Evolutionary conservation across 352 stramenopile genomes (phyloP).

Genomic region (Phytophthora hybrid): DNA sequence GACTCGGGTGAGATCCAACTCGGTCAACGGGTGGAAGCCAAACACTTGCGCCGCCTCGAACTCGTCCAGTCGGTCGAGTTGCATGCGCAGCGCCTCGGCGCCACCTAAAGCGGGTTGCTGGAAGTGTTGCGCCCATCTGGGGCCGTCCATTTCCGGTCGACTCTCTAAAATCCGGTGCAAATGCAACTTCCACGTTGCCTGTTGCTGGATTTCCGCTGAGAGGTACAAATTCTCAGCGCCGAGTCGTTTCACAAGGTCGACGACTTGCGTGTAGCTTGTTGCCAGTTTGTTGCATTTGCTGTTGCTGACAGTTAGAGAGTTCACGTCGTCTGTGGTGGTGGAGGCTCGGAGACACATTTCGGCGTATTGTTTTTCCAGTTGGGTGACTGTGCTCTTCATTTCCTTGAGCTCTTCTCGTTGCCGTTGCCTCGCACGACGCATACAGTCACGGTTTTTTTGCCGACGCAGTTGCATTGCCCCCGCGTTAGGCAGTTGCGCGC

Average conservation of each 20-base stretch:
- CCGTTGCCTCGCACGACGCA: conserved; percentile 51
- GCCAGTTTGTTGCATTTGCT: background rate
- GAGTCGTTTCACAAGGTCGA: conserved; percentile 43
- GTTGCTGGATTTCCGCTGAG: conserved; percentile 49
- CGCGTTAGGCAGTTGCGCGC: conserved; percentile 31
- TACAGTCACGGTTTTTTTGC: conserved; percentile 43
- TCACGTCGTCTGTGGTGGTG: conserved; percentile 7
- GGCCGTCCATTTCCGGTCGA: conserved; percentile 22
- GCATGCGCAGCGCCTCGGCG: conserved; percentile 31
- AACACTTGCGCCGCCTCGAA: conserved; percentile 50
- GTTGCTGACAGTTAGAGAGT: conserved; percentile 6
- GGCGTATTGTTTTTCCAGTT: conserved; percentile 51
- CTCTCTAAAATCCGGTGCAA: conserved; percentile 50
- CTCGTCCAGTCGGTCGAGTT: conserved; percentile 37
- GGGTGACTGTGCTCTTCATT: conserved; percentile 47
- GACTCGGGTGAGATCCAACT: conserved; percentile 42
- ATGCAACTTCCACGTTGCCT: conserved; percentile 51
- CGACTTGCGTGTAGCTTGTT: conserved; percentile 33
- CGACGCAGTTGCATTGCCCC: conserved; percentile 35
- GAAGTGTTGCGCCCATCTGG: conserved; percentile 35
- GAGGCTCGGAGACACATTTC: conserved; percentile 41
- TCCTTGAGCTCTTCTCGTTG: conserved; percentile 51
- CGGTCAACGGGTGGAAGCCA: conserved; percentile 46
- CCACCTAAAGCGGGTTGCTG: conserved; percentile 29
- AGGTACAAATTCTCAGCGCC: conserved; percentile 61